Percentiles rank a stretch among this genome's conserved stretches.
These are phyloP conservation scores for Ophiobolus disseminans DNA, from an alignment of 2,329 filamentous ascomycete genomes.

Conservation along the genomic window DNA sequence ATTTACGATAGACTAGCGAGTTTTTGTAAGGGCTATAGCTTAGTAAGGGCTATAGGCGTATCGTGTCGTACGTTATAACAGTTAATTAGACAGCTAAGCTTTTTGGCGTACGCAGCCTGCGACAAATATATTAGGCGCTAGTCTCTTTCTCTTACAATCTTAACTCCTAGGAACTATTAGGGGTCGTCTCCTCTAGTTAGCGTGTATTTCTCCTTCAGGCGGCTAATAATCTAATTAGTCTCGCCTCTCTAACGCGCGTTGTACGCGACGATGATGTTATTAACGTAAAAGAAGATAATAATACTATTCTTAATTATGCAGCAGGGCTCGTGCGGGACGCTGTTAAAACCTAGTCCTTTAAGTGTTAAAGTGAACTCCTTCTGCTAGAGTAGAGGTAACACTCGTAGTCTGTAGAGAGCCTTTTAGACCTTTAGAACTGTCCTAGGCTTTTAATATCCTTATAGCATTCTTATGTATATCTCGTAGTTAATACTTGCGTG, in stretches of 20 bases:
- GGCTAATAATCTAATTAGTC: background rate
- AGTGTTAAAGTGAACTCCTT: background rate
- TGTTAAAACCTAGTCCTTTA: background rate
- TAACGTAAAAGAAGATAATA: no score
- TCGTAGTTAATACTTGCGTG: no score
- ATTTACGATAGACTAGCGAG: background rate
- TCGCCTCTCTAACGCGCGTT: background rate
- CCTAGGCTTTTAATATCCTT: background rate
- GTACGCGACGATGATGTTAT: no score
- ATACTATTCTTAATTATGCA: no score
- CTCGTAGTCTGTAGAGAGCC: background rate
- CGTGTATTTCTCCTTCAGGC: background rate
- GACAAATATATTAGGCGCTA: background rate
- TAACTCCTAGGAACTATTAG: background rate
- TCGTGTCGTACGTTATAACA: no score
- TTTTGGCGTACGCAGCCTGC: background rate
- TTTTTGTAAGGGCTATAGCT: background rate
- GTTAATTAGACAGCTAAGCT: background rate
- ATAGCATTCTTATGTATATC: background rate
- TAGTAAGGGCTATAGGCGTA: background rate
- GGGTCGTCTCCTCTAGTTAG: background rate
- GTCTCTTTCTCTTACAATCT: background rate
- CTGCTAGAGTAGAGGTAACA: slow-evolving; percentile 1
- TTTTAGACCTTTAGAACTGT: background rate
- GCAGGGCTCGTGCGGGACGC: no score